phyloP scores from a whole-genome alignment of 2,329 filamentous ascomycete genomes.

The Venturia aucupariae region DNA sequence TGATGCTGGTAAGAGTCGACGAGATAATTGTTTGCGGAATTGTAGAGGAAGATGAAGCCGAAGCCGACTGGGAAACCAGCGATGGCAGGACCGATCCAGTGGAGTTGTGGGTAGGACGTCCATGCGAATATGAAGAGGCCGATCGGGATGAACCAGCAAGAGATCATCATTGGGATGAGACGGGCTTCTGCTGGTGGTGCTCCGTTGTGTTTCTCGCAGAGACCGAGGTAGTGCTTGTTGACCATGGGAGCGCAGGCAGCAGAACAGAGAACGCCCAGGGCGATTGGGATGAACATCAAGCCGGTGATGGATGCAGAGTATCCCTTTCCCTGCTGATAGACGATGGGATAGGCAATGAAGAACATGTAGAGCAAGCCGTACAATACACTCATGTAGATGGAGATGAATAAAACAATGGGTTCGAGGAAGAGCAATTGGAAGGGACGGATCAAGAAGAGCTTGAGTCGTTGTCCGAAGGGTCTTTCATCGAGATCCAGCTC shows the following conservation, averaged over 20 bases:
- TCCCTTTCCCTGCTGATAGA: slow-evolving; percentile 73
- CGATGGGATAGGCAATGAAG: slow-evolving; percentile 51
- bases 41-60: slow-evolving; percentile 78
- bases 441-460: slow-evolving; percentile 68
- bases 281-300: slow-evolving; percentile 79
- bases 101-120: slow-evolving; percentile 55
- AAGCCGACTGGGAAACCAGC: slow-evolving; percentile 60
- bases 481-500: slow-evolving; percentile 71
- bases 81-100: slow-evolving; percentile 63
- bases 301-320: slow-evolving; percentile 66
- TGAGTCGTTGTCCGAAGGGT: slow-evolving; percentile 57
- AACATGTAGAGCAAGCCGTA: slow-evolving; percentile 64
- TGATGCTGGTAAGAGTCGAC: slow-evolving; percentile 62
- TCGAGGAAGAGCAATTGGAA: slow-evolving; percentile 80
- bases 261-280: slow-evolving; percentile 62
- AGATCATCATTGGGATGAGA: slow-evolving; percentile 61
- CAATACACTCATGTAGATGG: slow-evolving; percentile 76
- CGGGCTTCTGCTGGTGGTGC: slow-evolving; percentile 68
- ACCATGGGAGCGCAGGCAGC: slow-evolving; percentile 61
- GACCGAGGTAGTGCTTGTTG: slow-evolving; percentile 69
- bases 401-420: slow-evolving; percentile 76
- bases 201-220: slow-evolving; percentile 55
- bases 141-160: slow-evolving; percentile 51
- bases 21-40: slow-evolving; percentile 46
- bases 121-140: slow-evolving; percentile 61